Evolutionary conservation across 495 filamentous ascomycete species (phyloP).

Genomic region (Beverwykella pulmonaria): DNA sequence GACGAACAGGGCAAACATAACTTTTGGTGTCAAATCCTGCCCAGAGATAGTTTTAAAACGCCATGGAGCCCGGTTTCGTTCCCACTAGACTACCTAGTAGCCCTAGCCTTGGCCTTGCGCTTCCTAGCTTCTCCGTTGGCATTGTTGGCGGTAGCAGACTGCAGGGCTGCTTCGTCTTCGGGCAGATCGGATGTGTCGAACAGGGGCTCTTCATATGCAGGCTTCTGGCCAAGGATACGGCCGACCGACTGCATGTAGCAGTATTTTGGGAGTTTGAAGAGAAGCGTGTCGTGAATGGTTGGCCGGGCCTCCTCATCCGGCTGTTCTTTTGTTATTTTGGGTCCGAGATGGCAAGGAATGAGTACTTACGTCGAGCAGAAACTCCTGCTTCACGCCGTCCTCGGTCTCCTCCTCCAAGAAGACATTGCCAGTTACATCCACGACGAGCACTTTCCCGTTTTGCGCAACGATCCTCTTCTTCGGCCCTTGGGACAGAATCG

Average conservation of each 20-base stretch:
- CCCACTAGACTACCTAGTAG: conserved; percentile 1
- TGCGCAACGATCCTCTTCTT: conserved; percentile 85
- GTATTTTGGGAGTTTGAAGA: conserved; percentile 49
- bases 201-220: conserved; percentile 30
- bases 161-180: conserved; percentile 38
- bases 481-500: conserved; percentile 59
- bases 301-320: conserved; percentile 48
- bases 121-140: conserved; percentile 46
- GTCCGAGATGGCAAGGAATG: neutral
- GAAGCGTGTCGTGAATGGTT: conserved; percentile 46
- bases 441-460: conserved; percentile 92
- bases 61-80: neutral
- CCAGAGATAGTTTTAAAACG: neutral
- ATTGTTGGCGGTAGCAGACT: conserved; percentile 41
- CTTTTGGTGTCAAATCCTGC: neutral
- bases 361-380: conserved; percentile 73
- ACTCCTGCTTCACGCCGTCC: conserved; percentile 80
- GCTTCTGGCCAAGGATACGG: conserved; percentile 38
- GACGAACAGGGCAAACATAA: neutral
- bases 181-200: conserved; percentile 35
- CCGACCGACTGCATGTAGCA: conserved; percentile 45
- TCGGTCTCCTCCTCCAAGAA: conserved; percentile 88
- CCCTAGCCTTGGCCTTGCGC: conserved; percentile 40
- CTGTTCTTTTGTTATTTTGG: conserved; percentile 32
- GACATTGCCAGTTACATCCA: conserved; percentile 88